A percentile compares a stretch with the other conserved stretches of the same genome.
These are phyloP conservation scores for Neopestalotiopsis sp. DNA, from an alignment of 2,329 filamentous ascomycete genomes.

Conservation along the genomic window DNA sequence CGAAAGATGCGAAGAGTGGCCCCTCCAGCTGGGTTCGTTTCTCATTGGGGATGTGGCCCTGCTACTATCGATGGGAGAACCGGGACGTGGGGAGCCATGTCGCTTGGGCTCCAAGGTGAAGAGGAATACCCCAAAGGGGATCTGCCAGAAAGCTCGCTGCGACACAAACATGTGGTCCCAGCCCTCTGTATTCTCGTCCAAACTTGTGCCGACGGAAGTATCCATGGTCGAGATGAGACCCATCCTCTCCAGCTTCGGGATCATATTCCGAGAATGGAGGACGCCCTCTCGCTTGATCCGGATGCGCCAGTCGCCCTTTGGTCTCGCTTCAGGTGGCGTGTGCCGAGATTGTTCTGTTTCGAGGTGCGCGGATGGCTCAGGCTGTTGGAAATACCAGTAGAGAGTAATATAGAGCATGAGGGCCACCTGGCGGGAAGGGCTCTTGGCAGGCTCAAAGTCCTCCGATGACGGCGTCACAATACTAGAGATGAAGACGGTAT, in stretches of 20 bases:
- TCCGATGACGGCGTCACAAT: constrained; percentile 82
- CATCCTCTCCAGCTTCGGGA: constrained; percentile 94
- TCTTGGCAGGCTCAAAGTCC: constrained; percentile 80
- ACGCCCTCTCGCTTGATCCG: constrained; percentile 87
- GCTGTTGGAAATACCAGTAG: constrained; percentile 97
- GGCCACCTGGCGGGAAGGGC: constrained; percentile 86
- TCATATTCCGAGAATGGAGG: constrained; percentile 78
- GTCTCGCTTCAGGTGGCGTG: constrained; percentile 73
- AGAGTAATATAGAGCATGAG: constrained; percentile 96
- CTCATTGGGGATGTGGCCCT: constrained; percentile 57
- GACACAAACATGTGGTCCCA: constrained; percentile 86
- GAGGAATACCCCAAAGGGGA: constrained; percentile 84
- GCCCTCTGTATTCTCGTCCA: constrained; percentile 65
- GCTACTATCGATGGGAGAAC: constrained; percentile 55
- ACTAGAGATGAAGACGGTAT: constrained; percentile 89
- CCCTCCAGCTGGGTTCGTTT: constrained; percentile 33
- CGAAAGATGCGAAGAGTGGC: constrained; percentile 33
- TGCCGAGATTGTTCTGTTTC: constrained; percentile 65
- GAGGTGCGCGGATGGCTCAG: constrained; percentile 69
- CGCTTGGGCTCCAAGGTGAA: constrained; percentile 75
- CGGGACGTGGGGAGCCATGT: constrained; percentile 43
- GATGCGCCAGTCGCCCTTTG: constrained; percentile 85
- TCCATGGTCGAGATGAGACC: constrained; percentile 79
- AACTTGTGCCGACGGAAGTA: constrained; percentile 71
- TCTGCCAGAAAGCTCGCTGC: constrained; percentile 86